Evolutionary conservation across 1,139 yeast genomes (phyloP), one percentile per base, ranked within the genome.

Genomic region (Pneumocystis sp.): DNA sequence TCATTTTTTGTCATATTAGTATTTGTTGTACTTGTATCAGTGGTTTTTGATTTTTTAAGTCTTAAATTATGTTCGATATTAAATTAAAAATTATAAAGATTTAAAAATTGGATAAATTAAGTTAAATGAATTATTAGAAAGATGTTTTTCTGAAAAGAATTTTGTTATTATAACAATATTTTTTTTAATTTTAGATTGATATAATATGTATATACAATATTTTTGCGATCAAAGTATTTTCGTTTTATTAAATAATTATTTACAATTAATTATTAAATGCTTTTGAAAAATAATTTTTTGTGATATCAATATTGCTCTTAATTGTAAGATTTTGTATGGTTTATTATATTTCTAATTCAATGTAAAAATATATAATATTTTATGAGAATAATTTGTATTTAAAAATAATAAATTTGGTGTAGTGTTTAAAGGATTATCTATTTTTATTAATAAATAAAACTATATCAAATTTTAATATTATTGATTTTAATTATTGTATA

Each of bases 251-350:
- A 31, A 31, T 31, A 31, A 31, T 31, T 5, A 31, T 31, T 31
- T 31, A 31, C 5, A 31, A 31, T 31, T 31, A 31, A 3, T 3
- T 31, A 31, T 5, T 31, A 31, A 31, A 31, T 31, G 5, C 5
- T 31, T 5, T 31, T 31, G 5, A 31, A 31, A 31, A 31, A 31
- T 31, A 31, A 31, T 91, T 98, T 0, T 93, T 93, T 75, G 98
- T 98, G 40, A 93, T 97, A 0, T 93, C 98, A 98, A 93, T 98
- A 0, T 79, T 91, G 65, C 81, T 91, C 70, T 86, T 96, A 0
- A 80, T 93, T 61, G 85, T 93, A 63, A 83, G 98, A 74, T 81
- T 86, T 70, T 90, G 88, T 74, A 96, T 96, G 63, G 95, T 97
- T 6, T 86, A 86, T 76, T 79, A 87, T 73, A 78, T 88, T 68